phyloP scores from a whole-genome alignment of 306 rosid species.

The Prunus mongolica region DNA sequence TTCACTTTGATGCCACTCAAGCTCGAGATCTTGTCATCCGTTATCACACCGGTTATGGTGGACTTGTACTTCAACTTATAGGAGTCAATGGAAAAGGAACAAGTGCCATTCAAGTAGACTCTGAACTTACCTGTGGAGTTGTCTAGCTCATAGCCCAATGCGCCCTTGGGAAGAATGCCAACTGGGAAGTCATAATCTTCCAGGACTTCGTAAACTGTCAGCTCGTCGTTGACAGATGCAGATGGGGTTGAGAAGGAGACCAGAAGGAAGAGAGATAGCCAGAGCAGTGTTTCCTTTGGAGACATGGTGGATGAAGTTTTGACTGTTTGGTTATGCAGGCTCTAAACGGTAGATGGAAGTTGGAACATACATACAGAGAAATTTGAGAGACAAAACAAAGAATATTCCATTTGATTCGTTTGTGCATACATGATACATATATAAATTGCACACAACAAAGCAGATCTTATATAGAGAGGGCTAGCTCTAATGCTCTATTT shows the following conservation, averaged over 20 bases:
- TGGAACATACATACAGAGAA: not conserved
- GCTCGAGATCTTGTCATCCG: conserved; percentile 34
- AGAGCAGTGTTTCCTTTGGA: conserved; percentile 11
- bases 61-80: conserved; percentile 49
- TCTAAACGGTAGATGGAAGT: not conserved
- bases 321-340: conserved; percentile 14
- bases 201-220: conserved; percentile 40
- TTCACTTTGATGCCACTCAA: conserved; percentile 46
- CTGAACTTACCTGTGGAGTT: conserved; percentile 48
- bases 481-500: too few species aligned
- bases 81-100: conserved; percentile 31
- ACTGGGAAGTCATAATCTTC: conserved; percentile 45
- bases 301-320: not conserved
- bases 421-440: not conserved
- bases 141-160: conserved; percentile 34
- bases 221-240: not conserved
- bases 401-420: not conserved
- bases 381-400: not conserved
- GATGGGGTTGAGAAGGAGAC: conserved; percentile 18
- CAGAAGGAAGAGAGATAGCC: conserved; percentile 15
- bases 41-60: conserved; percentile 42
- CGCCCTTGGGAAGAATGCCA: conserved; percentile 57
- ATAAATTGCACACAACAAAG: not conserved
- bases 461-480: too few species aligned
- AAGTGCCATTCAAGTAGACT: conserved; percentile 34